phyloP scores from a whole-genome alignment of 371 early-diverging fungal species.

The Entomophthora muscae region DNA sequence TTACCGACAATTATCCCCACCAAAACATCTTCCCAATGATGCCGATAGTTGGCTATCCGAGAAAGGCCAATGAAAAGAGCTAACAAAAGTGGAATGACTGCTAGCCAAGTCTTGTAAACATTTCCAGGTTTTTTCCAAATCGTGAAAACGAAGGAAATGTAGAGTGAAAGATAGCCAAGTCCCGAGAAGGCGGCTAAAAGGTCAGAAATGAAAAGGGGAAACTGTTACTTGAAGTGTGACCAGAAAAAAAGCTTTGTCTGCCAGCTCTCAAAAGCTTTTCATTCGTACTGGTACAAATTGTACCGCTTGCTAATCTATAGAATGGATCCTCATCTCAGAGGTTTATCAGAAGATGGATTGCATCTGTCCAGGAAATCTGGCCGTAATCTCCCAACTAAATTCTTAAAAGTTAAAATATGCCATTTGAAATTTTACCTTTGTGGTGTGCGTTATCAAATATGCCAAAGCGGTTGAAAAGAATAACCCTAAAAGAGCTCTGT shows the following conservation, averaged over 20 bases:
- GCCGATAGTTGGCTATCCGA: conserved; percentile 57
- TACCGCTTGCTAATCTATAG: no score
- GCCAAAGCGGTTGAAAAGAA: neutral
- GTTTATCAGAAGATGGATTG: conserved; percentile 28
- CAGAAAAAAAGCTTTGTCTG: conserved; percentile 82
- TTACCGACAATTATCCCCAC: conserved; percentile 26
- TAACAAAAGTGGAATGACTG: conserved; percentile 32
- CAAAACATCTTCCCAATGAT: conserved; percentile 70
- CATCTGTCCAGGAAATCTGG: conserved; percentile 88
- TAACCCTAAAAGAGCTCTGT: conserved; percentile 4
- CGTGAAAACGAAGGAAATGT: conserved; percentile 45
- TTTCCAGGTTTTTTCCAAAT: conserved; percentile 49
- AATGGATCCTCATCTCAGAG: no score
- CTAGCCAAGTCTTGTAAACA: conserved; percentile 44
- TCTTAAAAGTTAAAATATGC: neutral
- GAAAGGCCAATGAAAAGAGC: conserved; percentile 51
- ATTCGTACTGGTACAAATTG: conserved; percentile 36
- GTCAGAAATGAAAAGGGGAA: neutral
- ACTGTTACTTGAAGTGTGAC: conserved; percentile 64
- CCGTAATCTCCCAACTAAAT: conserved; percentile 47
- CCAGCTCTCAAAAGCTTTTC: conserved; percentile 49
- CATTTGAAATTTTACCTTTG: conserved; percentile 4
- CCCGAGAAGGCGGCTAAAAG: conserved; percentile 52
- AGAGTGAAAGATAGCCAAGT: conserved; percentile 44
- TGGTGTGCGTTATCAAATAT: conserved; percentile 3